These are phyloP conservation scores for Coelastrella sp. DNA, from an alignment of 139 green algal genomes.

Conservation along the genomic window DNA sequence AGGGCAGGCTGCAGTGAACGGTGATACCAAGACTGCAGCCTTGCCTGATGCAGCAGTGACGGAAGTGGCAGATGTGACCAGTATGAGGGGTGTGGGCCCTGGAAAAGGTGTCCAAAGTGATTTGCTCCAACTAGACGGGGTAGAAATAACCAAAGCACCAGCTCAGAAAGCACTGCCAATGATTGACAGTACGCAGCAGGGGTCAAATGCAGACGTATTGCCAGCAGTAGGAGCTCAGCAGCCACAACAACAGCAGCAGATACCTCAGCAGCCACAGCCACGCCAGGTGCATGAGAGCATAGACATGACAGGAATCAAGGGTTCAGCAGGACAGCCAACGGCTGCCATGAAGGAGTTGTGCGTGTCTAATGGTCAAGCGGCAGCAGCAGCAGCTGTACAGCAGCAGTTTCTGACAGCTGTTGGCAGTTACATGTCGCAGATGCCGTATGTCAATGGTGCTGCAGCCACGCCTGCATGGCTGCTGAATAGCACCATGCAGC, in stretches of 20 bases:
- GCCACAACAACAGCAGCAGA: not conserved
- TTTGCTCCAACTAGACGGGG: not conserved
- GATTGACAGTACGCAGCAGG: not conserved
- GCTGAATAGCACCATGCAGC: too few species aligned
- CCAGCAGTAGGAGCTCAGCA: not conserved
- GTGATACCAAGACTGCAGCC: not conserved
- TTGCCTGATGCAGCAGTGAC: too few species aligned
- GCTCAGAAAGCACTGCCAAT: not conserved
- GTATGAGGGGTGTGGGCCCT: not conserved
- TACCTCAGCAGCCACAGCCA: not conserved
- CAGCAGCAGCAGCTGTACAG: not conserved
- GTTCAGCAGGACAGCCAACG: not conserved
- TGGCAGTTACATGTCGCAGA: not conserved
- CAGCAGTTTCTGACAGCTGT: not conserved
- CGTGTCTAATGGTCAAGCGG: too few species aligned
- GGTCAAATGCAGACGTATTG: not conserved
- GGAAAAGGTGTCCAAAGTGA: not conserved
- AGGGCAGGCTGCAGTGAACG: not conserved
- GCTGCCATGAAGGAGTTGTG: too few species aligned
- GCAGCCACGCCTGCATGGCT: not conserved
- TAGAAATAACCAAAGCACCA: not conserved
- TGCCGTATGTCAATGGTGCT: not conserved
- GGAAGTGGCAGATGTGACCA: too few species aligned
- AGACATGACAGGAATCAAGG: not conserved
- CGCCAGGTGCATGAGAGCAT: constrained; percentile 1